These are phyloP conservation scores for Ceratocystis smalleyi DNA, from an alignment of 2,329 filamentous ascomycete species.

Conservation along the genomic window DNA sequence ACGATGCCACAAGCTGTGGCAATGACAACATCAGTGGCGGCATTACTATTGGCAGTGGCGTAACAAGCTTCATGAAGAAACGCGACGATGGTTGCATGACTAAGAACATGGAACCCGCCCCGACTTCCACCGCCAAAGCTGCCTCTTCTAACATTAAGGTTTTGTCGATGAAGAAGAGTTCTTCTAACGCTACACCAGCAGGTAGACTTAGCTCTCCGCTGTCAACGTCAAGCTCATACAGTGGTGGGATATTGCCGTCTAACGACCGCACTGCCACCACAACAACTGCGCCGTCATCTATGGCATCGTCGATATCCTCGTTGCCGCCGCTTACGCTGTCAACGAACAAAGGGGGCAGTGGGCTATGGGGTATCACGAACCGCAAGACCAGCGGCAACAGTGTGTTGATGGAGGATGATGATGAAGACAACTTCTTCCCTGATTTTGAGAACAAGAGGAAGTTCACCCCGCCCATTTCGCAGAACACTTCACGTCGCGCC, in stretches of 20 bases:
- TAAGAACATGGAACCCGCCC: constrained; percentile 8
- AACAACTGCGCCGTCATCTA: constrained; percentile 19
- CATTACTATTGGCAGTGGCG: constrained; percentile 28
- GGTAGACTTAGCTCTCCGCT: constrained; percentile 10
- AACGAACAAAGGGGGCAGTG: constrained; percentile 25
- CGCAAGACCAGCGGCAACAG: constrained; percentile 22
- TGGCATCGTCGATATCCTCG: constrained; percentile 20
- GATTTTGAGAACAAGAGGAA: constrained; percentile 33
- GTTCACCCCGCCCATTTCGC: constrained; percentile 14
- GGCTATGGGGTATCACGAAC: constrained; percentile 33
- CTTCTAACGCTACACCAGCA: not conserved
- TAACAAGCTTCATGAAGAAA: constrained; percentile 23
- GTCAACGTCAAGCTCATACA: constrained; percentile 8
- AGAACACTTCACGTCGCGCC: constrained; percentile 12
- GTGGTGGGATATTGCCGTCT: not conserved
- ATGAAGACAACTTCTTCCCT: constrained; percentile 38
- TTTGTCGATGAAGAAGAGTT: constrained; percentile 5
- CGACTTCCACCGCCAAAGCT: not conserved
- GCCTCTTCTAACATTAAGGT: not conserved
- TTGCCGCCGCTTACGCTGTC: constrained; percentile 24
- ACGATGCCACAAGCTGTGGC: constrained; percentile 19
- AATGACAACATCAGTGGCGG: constrained; percentile 19
- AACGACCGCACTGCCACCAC: constrained; percentile 16
- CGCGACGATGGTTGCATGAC: constrained; percentile 1
- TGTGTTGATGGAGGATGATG: constrained; percentile 26